These are phyloP conservation scores for Pseudozyma thailandica DNA, from an alignment of 1,284 basidiomycete genomes.

Conservation along the genomic window DNA sequence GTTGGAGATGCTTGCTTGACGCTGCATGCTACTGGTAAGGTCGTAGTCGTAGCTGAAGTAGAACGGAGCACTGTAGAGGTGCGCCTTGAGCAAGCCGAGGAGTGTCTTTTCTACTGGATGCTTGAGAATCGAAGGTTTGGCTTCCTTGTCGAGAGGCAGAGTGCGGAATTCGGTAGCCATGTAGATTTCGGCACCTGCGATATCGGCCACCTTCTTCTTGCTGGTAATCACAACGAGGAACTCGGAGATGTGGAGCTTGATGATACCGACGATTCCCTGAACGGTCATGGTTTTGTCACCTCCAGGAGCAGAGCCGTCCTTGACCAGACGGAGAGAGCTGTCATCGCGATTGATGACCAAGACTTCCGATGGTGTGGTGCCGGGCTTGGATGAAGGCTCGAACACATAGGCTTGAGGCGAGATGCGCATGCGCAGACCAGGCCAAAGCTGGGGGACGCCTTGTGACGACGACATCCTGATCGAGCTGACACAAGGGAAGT, in stretches of 20 bases:
- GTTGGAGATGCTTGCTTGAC: slow-evolving; percentile 74
- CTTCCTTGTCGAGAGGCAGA: slow-evolving; percentile 79
- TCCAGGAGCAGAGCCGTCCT: slow-evolving; percentile 14
- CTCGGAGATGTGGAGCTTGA: slow-evolving; percentile 71
- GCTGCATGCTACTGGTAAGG: slow-evolving; percentile 86
- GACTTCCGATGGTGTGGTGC: slow-evolving; percentile 13
- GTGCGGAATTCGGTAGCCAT: slow-evolving; percentile 91
- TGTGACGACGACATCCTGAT: slow-evolving; percentile 31
- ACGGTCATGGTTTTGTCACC: slow-evolving; percentile 50
- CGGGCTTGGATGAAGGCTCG: slow-evolving; percentile 26
- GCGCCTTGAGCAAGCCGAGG: slow-evolving; percentile 84
- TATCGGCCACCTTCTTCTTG: slow-evolving; percentile 79
- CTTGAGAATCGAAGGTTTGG: slow-evolving; percentile 74
- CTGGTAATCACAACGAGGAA: slow-evolving; percentile 90
- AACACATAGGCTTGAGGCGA: slow-evolving; percentile 42
- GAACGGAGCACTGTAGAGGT: slow-evolving; percentile 82
- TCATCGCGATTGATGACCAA: slow-evolving; percentile 44
- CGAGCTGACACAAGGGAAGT: background rate
- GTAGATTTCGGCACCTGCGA: slow-evolving; percentile 87
- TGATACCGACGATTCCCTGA: slow-evolving; percentile 61
- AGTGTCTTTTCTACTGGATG: slow-evolving; percentile 90
- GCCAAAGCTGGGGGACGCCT: slow-evolving; percentile 36
- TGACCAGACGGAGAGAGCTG: slow-evolving; percentile 31
- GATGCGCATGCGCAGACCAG: slow-evolving; percentile 34
- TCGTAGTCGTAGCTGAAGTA: slow-evolving; percentile 93